Base-by-base conservation (phyloP, 2,329 filamentous ascomycete genomes). In the Emergomyces orientalis region DNA sequence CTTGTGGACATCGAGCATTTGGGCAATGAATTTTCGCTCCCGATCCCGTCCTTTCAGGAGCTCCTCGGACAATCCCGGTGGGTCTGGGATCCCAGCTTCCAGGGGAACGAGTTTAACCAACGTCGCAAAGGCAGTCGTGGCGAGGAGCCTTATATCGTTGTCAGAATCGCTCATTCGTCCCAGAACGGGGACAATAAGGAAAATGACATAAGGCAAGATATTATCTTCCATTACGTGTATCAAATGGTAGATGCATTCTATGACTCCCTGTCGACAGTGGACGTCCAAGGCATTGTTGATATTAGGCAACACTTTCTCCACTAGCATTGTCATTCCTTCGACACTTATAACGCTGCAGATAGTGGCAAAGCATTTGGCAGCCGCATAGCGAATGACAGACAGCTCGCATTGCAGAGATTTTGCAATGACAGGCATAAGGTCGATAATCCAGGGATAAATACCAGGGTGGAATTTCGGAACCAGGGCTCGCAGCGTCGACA, bases 151-250 rank as follows among this genome's bases (percentile, higher is more conserved):
- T 61, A 99, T 89, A 72, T 97, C 94, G 67, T 95, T 93, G 73
- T 99, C 93, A 0, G 93, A 96, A 74, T 99, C 94, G 72, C 94
- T 97, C 94, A 99, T 99, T 54, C 94, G 88, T 61, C 94, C 94
- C 59, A 99, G 83, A 3, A 99, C 94, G 17, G 94, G 94, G 14
- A 97, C 95, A 64, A 99, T 95, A 67, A 99, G 85, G 85, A 99
- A 99, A 70, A 99, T 97, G 66, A 99, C 94, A 71, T 99, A 99
- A 2, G 95, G 94, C 37, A 99, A 78, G 63, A 99, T 99, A 45
- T 86, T 84, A 73, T 97, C 94, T 65, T 96, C 94, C 94, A 99
- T 99, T 60, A 97, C 92, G 64, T 95, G 90, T 67, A 99, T 99
- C 64, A 99, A 80, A 75, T 99, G 94, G 73, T 99, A 99, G 64